These are phyloP conservation scores for Daldinia sp. DNA, from an alignment of 2,329 filamentous ascomycete species.

Conservation along the genomic window DNA sequence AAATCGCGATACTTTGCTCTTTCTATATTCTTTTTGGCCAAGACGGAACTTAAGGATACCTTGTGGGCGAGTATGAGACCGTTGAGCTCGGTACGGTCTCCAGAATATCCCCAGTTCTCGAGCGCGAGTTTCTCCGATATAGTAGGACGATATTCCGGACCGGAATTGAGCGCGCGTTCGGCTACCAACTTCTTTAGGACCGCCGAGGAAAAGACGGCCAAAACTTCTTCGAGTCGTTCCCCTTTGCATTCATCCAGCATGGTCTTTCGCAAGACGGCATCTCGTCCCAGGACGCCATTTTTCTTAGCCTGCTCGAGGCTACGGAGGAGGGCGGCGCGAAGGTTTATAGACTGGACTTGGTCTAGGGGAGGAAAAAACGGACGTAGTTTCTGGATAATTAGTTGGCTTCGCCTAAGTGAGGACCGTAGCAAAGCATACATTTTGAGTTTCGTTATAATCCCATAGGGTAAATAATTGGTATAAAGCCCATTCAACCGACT, in stretches of 20 bases:
- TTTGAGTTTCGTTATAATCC: slow-evolving; percentile 78
- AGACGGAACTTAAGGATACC: slow-evolving; percentile 65
- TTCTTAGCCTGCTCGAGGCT: slow-evolving; percentile 88
- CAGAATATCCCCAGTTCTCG: slow-evolving; percentile 65
- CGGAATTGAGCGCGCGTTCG: slow-evolving; percentile 50
- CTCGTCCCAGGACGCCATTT: slow-evolving; percentile 80
- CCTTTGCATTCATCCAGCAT: slow-evolving; percentile 98
- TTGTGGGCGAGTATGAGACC: slow-evolving; percentile 78
- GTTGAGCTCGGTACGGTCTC: slow-evolving; percentile 63
- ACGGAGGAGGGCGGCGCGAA: slow-evolving; percentile 84
- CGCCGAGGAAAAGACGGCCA: slow-evolving; percentile 83
- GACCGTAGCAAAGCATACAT: slow-evolving; percentile 59
- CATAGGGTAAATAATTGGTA: slow-evolving; percentile 86
- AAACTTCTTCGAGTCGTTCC: slow-evolving; percentile 85
- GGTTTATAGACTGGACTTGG: slow-evolving; percentile 87
- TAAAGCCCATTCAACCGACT: slow-evolving; percentile 88
- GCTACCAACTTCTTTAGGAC: slow-evolving; percentile 76
- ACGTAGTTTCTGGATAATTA: slow-evolving; percentile 73
- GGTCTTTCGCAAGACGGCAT: slow-evolving; percentile 84
- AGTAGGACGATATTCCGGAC: slow-evolving; percentile 52
- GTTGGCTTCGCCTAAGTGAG: neutral
- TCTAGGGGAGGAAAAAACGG: slow-evolving; percentile 92
- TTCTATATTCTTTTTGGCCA: slow-evolving; percentile 68
- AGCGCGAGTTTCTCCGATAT: slow-evolving; percentile 64
- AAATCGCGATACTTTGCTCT: slow-evolving; percentile 70